phyloP scores from a whole-genome alignment of 2,329 filamentous ascomycete species.

The Corinectria fuckeliana region DNA sequence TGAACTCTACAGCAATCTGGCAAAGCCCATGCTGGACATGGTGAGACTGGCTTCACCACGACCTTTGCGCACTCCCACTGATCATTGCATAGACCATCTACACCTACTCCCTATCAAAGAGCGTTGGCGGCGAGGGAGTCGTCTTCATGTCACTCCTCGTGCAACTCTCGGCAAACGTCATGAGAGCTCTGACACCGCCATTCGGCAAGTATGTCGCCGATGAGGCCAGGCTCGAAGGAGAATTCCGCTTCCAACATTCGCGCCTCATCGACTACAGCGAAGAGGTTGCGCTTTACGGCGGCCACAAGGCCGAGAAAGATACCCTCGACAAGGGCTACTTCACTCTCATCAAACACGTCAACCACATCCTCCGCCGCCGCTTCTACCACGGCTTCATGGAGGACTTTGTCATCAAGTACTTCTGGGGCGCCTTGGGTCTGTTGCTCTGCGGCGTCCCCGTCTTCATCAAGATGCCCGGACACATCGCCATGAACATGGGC shows the following conservation, averaged over 20 bases:
- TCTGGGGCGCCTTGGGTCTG: conserved; percentile 94
- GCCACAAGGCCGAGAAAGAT: conserved; percentile 94
- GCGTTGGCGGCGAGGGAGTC: conserved; percentile 93
- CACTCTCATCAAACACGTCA: conserved; percentile 98
- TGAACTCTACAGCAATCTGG: conserved; percentile 94
- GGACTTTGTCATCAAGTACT: conserved; percentile 99
- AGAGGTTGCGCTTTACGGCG: conserved; percentile 89
- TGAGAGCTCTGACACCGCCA: conserved; percentile 92
- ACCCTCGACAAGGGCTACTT: conserved; percentile 98
- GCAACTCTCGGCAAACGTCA: conserved; percentile 88
- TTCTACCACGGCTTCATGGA: conserved; percentile 99
- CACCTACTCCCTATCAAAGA: conserved; percentile 90
- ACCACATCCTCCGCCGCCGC: conserved; percentile 86
- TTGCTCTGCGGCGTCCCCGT: conserved; percentile 93
- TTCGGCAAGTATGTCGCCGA: conserved; percentile 98
- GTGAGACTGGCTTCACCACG: conserved; percentile 47
- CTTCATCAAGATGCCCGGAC: conserved; percentile 89
- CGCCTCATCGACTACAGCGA: conserved; percentile 95
- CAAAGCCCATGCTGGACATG: conserved; percentile 94
- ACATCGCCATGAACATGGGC: conserved; percentile 69
- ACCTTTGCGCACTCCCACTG: conserved; percentile 23
- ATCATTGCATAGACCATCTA: conserved; percentile 74
- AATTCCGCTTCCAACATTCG: conserved; percentile 95
- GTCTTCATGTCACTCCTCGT: conserved; percentile 95
- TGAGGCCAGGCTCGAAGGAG: conserved; percentile 90